Percentiles rank a stretch among this genome's conserved stretches.
These are phyloP conservation scores for Stachybotrys chlorohalonatus DNA, from an alignment of 2,329 filamentous ascomycete species.

Conservation along the genomic window DNA sequence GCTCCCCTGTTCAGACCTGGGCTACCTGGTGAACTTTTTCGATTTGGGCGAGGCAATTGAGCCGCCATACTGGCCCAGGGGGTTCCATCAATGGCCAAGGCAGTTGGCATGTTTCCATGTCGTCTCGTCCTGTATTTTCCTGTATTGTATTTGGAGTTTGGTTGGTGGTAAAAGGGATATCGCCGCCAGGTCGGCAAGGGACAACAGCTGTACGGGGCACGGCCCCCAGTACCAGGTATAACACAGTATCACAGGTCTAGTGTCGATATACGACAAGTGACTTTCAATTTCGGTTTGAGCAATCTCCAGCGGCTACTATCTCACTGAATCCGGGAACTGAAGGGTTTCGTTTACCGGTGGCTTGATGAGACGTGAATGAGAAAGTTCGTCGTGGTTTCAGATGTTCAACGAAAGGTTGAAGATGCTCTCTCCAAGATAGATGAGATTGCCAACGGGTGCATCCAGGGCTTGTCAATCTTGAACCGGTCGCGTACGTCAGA, in stretches of 20 bases:
- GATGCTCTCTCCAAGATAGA: background rate
- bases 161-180: background rate
- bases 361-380: background rate
- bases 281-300: background rate
- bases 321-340: background rate
- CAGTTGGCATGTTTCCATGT: background rate
- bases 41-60: background rate
- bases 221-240: background rate
- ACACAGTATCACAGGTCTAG: background rate
- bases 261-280: background rate
- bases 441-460: background rate
- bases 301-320: background rate
- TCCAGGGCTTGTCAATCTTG: background rate
- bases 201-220: background rate
- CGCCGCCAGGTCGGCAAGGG: background rate
- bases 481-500: background rate
- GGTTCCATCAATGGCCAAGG: background rate
- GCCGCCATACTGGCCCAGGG: background rate
- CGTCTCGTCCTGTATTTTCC: background rate
- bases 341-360: background rate
- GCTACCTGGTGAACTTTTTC: background rate
- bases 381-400: background rate
- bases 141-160: background rate
- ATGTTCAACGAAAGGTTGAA: background rate
- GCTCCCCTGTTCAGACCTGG: constrained; percentile 11